phyloP scores from a whole-genome alignment of 192 early-diverging fungal genomes.

The Coemansia javaensis region DNA sequence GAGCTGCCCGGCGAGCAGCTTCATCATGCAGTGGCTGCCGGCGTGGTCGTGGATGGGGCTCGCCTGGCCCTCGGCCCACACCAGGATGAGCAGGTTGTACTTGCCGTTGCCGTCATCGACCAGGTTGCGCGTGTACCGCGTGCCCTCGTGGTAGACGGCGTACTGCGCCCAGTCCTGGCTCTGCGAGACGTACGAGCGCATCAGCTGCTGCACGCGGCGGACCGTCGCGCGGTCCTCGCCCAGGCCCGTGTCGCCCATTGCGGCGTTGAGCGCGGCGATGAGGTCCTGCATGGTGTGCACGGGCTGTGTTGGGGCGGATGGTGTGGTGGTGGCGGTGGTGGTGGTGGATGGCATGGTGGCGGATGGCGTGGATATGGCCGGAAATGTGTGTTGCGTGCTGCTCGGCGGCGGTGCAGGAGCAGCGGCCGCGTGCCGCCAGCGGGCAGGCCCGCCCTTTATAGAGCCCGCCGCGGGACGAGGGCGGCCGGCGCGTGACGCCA shows the following conservation, averaged over 20 bases:
- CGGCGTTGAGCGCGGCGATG: constrained; percentile 22
- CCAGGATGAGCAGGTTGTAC: constrained; percentile 88
- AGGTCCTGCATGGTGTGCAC: constrained; percentile 33
- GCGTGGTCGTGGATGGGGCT: constrained; percentile 91
- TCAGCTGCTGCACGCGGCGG: constrained; percentile 46
- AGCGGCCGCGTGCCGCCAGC: too few relatives aligned
- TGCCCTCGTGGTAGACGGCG: constrained; percentile 64
- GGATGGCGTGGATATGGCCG: not conserved
- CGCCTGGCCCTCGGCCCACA: constrained; percentile 69
- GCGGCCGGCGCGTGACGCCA: too few relatives aligned
- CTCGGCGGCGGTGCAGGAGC: too few relatives aligned
- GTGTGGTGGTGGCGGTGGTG: too few relatives aligned
- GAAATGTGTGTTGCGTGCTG: too few relatives aligned
- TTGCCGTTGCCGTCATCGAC: constrained; percentile 88
- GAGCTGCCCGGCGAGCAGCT: constrained; percentile 77
- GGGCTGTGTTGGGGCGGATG: not conserved
- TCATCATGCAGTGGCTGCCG: constrained; percentile 88
- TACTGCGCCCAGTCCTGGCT: constrained; percentile 70
- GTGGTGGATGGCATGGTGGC: not conserved
- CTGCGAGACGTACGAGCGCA: constrained; percentile 66
- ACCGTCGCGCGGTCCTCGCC: constrained; percentile 26
- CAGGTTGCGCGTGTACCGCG: constrained; percentile 79
- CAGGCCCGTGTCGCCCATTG: constrained; percentile 31
- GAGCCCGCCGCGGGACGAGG: too few relatives aligned
- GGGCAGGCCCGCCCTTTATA: too few relatives aligned